Evolutionary conservation across 768 basidiomycete species (phyloP), one percentile per base, ranked within the genome.

Genomic region (Mycena kentingensis): DNA sequence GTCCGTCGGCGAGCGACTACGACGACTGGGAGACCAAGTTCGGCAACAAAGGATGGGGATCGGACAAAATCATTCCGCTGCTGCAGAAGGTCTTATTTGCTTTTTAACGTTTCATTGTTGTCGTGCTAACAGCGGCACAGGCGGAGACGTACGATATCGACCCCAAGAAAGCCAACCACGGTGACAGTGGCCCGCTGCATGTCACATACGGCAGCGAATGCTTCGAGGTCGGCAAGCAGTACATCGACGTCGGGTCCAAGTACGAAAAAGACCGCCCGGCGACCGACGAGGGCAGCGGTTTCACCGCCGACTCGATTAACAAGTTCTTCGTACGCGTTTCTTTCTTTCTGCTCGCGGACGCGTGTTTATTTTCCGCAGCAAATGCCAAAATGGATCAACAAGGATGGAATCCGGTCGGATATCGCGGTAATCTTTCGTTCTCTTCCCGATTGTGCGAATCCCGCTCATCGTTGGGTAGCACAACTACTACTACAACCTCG

Each of bases 101-200:
- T 10, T n/a, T 8, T 16, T 35, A 24, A 26, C 13, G 22, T 22
- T 42, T n/a, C 27, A 26, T 53, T 21, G 16, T 4, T n/a, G 63
- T n/a, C 15, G 25, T 49, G n/a, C 25, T 41, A 38, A 35, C 35
- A 43, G 42, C 27, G 27, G 16, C 16, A 18, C 10, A 54, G 63
- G 35, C 53, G 0, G 74, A 75, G 56, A 70, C 70, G 0, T 74
- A 72, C 49, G 55, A 69, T 13, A 59, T 65, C 10, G 56, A 55
- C 6, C 46, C 60, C 1, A 60, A 52, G 32, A 51, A 54, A 34
- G 47, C 63, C 5, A 67, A 65, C 2, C 75, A 76, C 38, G 74
- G 75, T 0, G 69, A 73, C 51, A 58, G 63, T 1, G 69, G 69
- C 5, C 70, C 68, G 2, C 49, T 71, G 28, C 43, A 55, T n/a